These are phyloP conservation scores for Senecio squalidus DNA, from an alignment of 140 eudicot genomes.

Conservation along the genomic window DNA sequence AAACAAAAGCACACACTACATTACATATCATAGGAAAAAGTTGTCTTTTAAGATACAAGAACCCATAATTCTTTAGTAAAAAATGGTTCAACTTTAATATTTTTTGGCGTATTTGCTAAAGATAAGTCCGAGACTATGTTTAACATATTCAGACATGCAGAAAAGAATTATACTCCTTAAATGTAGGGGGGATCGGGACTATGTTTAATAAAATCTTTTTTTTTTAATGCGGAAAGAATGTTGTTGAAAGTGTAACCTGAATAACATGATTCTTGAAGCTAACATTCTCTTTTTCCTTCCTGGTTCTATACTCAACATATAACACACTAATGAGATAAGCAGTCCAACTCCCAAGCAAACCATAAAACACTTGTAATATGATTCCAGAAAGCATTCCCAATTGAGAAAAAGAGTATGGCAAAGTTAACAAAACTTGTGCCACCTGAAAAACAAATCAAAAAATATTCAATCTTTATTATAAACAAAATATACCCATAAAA, in stretches of 20 bases:
- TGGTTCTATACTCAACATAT: constrained; percentile 65
- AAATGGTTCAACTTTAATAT: no score
- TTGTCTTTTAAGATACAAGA: neutral
- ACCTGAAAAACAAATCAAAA: constrained; percentile 40
- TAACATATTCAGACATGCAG: no score
- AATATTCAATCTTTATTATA: constrained; percentile 5
- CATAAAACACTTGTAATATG: constrained; percentile 59
- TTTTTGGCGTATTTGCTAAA: no score
- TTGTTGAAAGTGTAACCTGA: constrained; percentile 34
- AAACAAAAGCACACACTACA: neutral
- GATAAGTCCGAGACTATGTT: no score
- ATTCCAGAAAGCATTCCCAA: constrained; percentile 75
- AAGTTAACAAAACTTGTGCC: constrained; percentile 70
- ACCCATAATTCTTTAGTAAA: neutral
- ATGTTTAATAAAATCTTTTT: no score
- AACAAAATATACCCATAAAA: no score
- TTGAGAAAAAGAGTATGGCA: constrained; percentile 81
- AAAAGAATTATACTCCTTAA: no score
- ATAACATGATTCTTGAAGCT: constrained; percentile 85
- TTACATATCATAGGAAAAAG: neutral
- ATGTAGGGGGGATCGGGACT: no score
- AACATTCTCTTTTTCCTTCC: constrained; percentile 68
- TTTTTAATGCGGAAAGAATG: neutral
- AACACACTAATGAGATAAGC: constrained; percentile 73
- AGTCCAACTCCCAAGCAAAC: constrained; percentile 75